Base-by-base conservation (phyloP, 441 rosid species). In the Viola pubescens region DNA sequence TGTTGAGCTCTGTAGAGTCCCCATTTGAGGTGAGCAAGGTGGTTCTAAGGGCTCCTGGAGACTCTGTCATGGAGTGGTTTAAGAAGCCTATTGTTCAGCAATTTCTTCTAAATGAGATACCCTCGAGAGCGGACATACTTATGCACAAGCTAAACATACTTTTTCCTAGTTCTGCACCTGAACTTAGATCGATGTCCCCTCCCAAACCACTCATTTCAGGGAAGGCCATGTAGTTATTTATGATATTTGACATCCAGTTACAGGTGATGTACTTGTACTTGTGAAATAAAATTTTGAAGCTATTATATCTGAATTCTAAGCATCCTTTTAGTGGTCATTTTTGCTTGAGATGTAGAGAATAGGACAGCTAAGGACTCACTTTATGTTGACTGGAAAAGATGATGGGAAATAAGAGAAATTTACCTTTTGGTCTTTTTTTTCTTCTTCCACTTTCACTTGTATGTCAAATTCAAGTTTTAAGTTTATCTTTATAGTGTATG, bases 61-160 rank as follows among this genome's bases (percentile, higher is more conserved):
- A 88, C 55, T 73, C 78, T 56, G 84, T 92, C 4, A 87, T 92
- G 96, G 97, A 83, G 63, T 92, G 98, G 98, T 92, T 86, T 68
- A 88, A 89, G 81, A 92, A 92, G 62, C 96, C 97, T 14, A 86
- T 92, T 6, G 98, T 92, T 52, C 97, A 92, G 63, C 96, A 92
- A 73, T 94, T 94, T 74, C 95, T 89, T 56, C 64, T 94, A 60
- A 89, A 94, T 34, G 98, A 94, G 70, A 83, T 89, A 9, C 95
- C 96, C 6, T 88, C 98, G 1, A 80, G 97, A 10, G 75, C 85
- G 26, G 97, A 84, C 70, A 85, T 89, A 66, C 85, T 94, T 58
- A 88, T 94, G 98, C 97, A 89, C 77, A 89, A 78, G 76, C 77
- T 94, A 53, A 89, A 94, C 79, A 80, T 76, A 4, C 73, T 86